Evolutionary conservation across 192 early-diverging fungal genomes (phyloP).

Genomic region (Backusella macrospora): DNA sequence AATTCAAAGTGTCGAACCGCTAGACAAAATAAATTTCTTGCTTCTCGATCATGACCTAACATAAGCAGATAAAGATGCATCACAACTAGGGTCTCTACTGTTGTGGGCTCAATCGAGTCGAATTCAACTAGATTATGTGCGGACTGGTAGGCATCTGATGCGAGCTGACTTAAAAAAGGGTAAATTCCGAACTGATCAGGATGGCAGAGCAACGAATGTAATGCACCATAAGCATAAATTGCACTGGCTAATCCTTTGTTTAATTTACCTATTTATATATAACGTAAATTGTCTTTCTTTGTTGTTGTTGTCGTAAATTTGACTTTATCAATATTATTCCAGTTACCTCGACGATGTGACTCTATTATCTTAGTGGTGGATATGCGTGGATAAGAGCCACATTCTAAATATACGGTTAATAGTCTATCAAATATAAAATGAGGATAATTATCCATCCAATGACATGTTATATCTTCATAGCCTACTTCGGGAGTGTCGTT

Average conservation of each 20-base stretch:
- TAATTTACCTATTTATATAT: neutral
- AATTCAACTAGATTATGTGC: conserved; percentile 33
- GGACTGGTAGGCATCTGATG: conserved; percentile 14
- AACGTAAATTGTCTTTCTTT: too few species aligned
- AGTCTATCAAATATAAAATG: too few species aligned
- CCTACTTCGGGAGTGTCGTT: too few species aligned
- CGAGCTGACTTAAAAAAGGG: neutral
- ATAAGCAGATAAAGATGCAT: conserved; percentile 24
- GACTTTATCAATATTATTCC: too few species aligned
- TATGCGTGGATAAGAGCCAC: too few species aligned
- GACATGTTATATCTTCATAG: too few species aligned
- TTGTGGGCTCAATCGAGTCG: conserved; percentile 21
- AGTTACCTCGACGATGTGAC: too few species aligned
- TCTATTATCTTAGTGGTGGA: too few species aligned
- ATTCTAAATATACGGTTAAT: too few species aligned
- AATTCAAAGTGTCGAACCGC: neutral
- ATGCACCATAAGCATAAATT: conserved; percentile 26
- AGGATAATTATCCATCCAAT: too few species aligned
- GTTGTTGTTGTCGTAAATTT: too few species aligned
- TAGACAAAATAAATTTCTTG: conserved; percentile 17
- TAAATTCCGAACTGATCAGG: conserved; percentile 23
- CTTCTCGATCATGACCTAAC: neutral
- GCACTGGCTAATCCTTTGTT: conserved; percentile 24
- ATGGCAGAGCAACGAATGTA: conserved; percentile 30
- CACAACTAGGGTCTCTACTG: conserved; percentile 28